Conservation (phyloP, 129 eudicot species). For the Flaveria trinervia region DNA sequence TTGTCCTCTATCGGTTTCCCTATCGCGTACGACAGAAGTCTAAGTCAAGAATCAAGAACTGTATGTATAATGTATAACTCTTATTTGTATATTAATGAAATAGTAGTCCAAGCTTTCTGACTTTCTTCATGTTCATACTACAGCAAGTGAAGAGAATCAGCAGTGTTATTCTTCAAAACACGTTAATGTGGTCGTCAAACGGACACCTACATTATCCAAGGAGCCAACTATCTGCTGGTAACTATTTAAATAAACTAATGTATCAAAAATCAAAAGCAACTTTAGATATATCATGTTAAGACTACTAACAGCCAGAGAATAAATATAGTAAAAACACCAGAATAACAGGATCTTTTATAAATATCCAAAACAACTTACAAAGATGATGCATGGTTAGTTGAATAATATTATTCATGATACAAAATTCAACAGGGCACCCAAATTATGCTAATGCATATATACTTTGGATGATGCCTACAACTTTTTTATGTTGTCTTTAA, state of each 20-base stretch:
- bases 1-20: not conserved
- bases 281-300: not conserved
- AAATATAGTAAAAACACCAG: not conserved
- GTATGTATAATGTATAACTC: not conserved
- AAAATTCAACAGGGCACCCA: not conserved
- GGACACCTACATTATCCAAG: too few relatives aligned
- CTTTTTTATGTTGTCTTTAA: not conserved
- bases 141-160: too few relatives aligned
- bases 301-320: not conserved
- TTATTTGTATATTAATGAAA: too few relatives aligned
- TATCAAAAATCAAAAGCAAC: not conserved
- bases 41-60: too few relatives aligned
- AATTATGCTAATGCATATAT: constrained; percentile 9
- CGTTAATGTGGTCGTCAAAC: too few relatives aligned
- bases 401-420: not conserved
- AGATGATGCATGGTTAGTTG: not conserved
- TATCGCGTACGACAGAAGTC: not conserved
- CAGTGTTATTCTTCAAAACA: too few relatives aligned
- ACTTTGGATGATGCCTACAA: constrained; percentile 9
- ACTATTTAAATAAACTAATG: not conserved
- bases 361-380: not conserved
- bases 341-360: not conserved
- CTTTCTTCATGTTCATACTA: too few relatives aligned
- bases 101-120: too few relatives aligned
- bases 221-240: too few relatives aligned